Conservation (phyloP, 164 flowering plant genomes). For the Nelumbo lutea region DNA sequence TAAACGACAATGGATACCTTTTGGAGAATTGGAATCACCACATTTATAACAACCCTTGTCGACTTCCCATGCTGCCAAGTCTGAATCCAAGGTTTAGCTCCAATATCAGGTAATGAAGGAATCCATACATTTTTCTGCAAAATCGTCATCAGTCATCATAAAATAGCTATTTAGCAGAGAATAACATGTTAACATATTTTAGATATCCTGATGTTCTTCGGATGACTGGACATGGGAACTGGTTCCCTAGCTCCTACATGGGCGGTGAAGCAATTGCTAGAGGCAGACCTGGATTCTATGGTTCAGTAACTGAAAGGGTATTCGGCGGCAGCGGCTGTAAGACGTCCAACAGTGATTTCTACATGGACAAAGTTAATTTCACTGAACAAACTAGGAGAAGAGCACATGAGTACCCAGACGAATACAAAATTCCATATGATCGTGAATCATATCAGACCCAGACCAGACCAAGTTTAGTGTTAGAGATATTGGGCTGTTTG, state of each 20-base stretch:
- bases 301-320: background rate
- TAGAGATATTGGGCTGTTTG: background rate
- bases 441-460: slow-evolving; percentile 8
- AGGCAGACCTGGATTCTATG: too few species aligned
- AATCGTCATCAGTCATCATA: background rate
- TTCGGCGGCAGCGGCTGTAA: background rate
- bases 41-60: slow-evolving; percentile 38
- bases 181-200: background rate
- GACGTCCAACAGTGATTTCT: slow-evolving; percentile 8
- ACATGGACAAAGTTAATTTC: slow-evolving; percentile 9
- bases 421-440: slow-evolving; percentile 7
- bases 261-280: too few species aligned
- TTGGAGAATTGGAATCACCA: slow-evolving; percentile 35
- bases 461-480: slow-evolving; percentile 10
- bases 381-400: slow-evolving; percentile 1
- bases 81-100: slow-evolving; percentile 28
- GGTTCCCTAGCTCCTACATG: slow-evolving; percentile 7
- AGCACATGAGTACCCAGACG: slow-evolving; percentile 11
- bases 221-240: slow-evolving; percentile 29
- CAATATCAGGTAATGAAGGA: slow-evolving; percentile 28
- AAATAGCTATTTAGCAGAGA: background rate
- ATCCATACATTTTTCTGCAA: background rate
- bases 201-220: slow-evolving; percentile 38
- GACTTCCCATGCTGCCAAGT: slow-evolving; percentile 49
- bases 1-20: slow-evolving; percentile 30